Evolutionary conservation across 2,329 filamentous ascomycete species (phyloP).

Genomic region (Neoascochyta sp.): DNA sequence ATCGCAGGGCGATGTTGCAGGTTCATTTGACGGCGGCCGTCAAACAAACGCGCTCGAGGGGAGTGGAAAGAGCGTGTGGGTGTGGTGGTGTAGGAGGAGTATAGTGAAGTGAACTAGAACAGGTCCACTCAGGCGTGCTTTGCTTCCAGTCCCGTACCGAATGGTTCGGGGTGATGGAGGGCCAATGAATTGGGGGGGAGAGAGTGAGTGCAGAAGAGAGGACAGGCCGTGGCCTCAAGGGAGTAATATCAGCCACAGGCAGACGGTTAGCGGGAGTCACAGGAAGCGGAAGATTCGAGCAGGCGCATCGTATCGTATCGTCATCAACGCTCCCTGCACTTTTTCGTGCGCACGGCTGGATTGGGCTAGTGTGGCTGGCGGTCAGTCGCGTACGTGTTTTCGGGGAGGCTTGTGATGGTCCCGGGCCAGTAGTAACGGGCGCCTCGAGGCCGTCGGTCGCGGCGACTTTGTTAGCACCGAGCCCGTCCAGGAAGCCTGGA

Average conservation of each 20-base stretch:
- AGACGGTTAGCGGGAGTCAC: slow-evolving; percentile 24
- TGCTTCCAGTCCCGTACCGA: slow-evolving; percentile 11
- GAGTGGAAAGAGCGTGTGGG: slow-evolving; percentile 26
- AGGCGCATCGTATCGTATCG: slow-evolving; percentile 20
- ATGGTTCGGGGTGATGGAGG: slow-evolving; percentile 5
- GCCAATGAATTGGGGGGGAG: slow-evolving; percentile 8
- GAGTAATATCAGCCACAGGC: slow-evolving; percentile 22
- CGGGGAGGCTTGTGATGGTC: slow-evolving; percentile 13
- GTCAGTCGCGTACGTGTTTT: slow-evolving; percentile 7
- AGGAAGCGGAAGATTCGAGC: slow-evolving; percentile 26
- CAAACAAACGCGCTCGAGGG: slow-evolving; percentile 77
- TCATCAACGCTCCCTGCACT: slow-evolving; percentile 20
- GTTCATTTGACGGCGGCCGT: slow-evolving; percentile 98
- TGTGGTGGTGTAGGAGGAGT: too few relatives aligned
- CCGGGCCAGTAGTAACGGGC: slow-evolving; percentile 16
- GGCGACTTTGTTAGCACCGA: slow-evolving; percentile 18
- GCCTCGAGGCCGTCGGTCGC: slow-evolving; percentile 15
- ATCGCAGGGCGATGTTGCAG: slow-evolving; percentile 66
- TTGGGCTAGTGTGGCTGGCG: not conserved
- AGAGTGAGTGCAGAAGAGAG: slow-evolving; percentile 10
- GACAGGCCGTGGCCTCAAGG: slow-evolving; percentile 26
- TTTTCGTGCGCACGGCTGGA: slow-evolving; percentile 14
- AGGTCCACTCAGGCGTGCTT: slow-evolving; percentile 12
- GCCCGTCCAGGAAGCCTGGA: slow-evolving; percentile 9
- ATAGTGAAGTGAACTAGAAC: slow-evolving; percentile 12